phyloP scores from a whole-genome alignment of 2,329 filamentous ascomycete species.

The Blastomyces gilchristii region DNA sequence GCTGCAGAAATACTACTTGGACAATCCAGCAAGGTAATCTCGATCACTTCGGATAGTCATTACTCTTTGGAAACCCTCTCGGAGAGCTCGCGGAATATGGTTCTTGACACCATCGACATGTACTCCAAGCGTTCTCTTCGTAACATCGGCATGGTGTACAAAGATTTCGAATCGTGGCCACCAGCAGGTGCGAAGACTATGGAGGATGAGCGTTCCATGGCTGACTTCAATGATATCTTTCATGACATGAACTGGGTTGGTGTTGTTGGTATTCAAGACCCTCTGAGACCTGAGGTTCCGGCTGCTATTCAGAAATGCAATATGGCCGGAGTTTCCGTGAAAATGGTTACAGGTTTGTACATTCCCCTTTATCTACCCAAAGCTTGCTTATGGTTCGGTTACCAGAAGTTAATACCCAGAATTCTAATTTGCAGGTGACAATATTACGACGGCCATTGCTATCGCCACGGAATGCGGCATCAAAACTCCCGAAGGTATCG shows the following conservation, averaged over 20 bases:
- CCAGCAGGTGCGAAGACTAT: slow-evolving; percentile 45
- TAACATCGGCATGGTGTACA: slow-evolving; percentile 64
- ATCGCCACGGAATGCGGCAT: slow-evolving; percentile 68
- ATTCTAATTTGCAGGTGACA: slow-evolving; percentile 41
- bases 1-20: slow-evolving; percentile 39
- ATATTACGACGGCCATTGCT: slow-evolving; percentile 59
- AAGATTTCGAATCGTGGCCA: slow-evolving; percentile 61
- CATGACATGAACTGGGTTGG: slow-evolving; percentile 63
- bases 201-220: slow-evolving; percentile 53
- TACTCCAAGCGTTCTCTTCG: slow-evolving; percentile 52
- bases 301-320: slow-evolving; percentile 58
- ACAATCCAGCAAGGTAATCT: slow-evolving; percentile 26
- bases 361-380: background rate
- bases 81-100: slow-evolving; percentile 19
- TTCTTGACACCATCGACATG: slow-evolving; percentile 30
- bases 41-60: slow-evolving; percentile 20
- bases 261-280: slow-evolving; percentile 65
- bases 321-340: slow-evolving; percentile 58
- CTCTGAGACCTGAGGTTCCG: slow-evolving; percentile 56
- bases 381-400: background rate
- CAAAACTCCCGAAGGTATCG: slow-evolving; percentile 46
- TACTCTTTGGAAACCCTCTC: slow-evolving; percentile 21
- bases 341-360: slow-evolving; percentile 54
- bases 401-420: background rate
- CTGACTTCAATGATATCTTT: slow-evolving; percentile 58